phyloP scores from a whole-genome alignment of 306 rosid species.

The Trifolium fragiferum region DNA sequence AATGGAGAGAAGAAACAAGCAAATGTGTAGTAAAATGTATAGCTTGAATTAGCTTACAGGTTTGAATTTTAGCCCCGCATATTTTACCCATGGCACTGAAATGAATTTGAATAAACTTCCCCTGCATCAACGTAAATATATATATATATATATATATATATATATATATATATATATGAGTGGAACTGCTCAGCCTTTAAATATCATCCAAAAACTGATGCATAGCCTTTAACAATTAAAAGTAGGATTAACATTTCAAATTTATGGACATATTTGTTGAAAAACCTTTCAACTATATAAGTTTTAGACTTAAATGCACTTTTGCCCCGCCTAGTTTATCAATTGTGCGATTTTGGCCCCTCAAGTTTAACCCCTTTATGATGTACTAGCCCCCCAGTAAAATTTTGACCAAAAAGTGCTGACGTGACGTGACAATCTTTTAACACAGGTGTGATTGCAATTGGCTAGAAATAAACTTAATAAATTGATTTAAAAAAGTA shows the following conservation, averaged over 20 bases:
- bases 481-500: too few species aligned
- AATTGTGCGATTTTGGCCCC: too few species aligned
- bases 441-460: too few species aligned
- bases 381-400: too few species aligned
- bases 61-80: constrained; percentile 79
- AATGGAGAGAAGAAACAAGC: constrained; percentile 32
- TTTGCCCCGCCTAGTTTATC: too few species aligned
- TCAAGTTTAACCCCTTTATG: too few species aligned
- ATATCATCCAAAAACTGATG: constrained; percentile 32
- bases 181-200: constrained; percentile 33
- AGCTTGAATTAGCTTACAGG: constrained; percentile 66
- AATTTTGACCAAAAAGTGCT: too few species aligned
- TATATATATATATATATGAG: constrained; percentile 40
- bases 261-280: constrained; percentile 14
- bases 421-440: too few species aligned
- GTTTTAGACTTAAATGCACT: too few species aligned
- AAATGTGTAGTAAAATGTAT: constrained; percentile 33
- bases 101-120: constrained; percentile 77
- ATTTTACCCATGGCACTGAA: constrained; percentile 73
- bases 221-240: constrained; percentile 30
- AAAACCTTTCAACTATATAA: constrained; percentile 30
- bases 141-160: too few species aligned
- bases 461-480: too few species aligned
- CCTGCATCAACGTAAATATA: constrained; percentile 64
- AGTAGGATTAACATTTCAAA: constrained; percentile 16